Conservation (phyloP, 495 filamentous ascomycete species). For the Schizothecium vesticola region DNA sequence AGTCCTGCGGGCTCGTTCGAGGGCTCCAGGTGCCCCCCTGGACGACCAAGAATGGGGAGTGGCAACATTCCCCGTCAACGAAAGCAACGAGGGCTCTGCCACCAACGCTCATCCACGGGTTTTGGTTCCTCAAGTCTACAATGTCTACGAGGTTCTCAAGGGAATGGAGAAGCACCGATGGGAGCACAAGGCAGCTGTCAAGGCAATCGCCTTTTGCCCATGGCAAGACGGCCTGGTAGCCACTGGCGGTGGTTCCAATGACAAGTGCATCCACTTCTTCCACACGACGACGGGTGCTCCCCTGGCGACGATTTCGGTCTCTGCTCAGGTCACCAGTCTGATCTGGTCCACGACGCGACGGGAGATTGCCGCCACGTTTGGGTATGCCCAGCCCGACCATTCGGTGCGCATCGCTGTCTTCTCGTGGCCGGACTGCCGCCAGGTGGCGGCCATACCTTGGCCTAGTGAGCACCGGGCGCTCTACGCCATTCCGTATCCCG, state of each 20-base stretch:
- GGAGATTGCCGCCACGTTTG: slow-evolving; percentile 91
- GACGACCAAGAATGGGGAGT: neutral
- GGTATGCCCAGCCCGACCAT: slow-evolving; percentile 92
- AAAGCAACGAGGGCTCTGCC: slow-evolving; percentile 3
- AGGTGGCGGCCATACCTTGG: slow-evolving; percentile 88
- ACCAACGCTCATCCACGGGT: slow-evolving; percentile 12
- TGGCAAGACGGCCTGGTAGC: slow-evolving; percentile 87
- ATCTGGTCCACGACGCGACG: slow-evolving; percentile 83
- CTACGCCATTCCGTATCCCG: slow-evolving; percentile 66
- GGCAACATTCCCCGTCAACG: neutral
- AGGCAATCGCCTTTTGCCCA: slow-evolving; percentile 95
- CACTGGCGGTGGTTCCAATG: slow-evolving; percentile 88
- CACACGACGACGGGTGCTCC: slow-evolving; percentile 80
- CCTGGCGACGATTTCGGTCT: slow-evolving; percentile 85
- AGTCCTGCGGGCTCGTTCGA: slow-evolving; percentile 39
- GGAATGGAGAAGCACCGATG: slow-evolving; percentile 66
- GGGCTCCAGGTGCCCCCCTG: neutral
- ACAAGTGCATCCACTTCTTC: slow-evolving; percentile 93
- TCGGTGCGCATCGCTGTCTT: slow-evolving; percentile 89
- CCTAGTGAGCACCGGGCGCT: slow-evolving; percentile 72
- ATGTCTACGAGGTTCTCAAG: slow-evolving; percentile 20
- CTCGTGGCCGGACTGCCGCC: slow-evolving; percentile 87
- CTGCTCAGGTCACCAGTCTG: slow-evolving; percentile 87
- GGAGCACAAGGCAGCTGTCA: slow-evolving; percentile 81
- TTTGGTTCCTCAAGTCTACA: neutral